phyloP scores from a whole-genome alignment of 768 basidiomycete species.

The Suillus americanus region DNA sequence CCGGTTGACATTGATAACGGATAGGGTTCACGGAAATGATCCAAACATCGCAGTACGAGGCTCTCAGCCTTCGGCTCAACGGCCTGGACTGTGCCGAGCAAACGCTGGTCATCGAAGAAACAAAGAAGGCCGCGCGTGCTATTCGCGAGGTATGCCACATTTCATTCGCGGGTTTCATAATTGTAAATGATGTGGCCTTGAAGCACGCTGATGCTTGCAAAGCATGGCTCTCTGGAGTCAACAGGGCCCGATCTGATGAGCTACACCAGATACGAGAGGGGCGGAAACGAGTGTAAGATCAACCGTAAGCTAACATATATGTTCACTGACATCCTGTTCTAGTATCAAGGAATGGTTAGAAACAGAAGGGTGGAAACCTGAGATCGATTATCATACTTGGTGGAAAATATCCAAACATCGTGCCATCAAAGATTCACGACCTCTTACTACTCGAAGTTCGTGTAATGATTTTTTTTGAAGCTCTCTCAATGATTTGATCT shows the following conservation, averaged over 20 bases:
- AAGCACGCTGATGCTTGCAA: slow-evolving; percentile 28
- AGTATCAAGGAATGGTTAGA: slow-evolving; percentile 23
- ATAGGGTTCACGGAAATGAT: slow-evolving; percentile 7
- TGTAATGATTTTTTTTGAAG: not conserved
- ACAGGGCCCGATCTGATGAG: slow-evolving; percentile 17
- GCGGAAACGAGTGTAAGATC: slow-evolving; percentile 27
- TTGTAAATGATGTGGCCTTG: not conserved
- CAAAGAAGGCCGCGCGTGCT: not conserved
- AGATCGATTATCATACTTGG: slow-evolving; percentile 31
- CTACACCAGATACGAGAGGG: slow-evolving; percentile 24
- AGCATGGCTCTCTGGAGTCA: slow-evolving; percentile 23
- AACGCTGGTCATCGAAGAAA: not conserved
- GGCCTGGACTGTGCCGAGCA: not conserved
- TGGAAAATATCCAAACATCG: slow-evolving; percentile 30
- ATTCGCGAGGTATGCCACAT: not conserved
- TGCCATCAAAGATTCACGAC: slow-evolving; percentile 25
- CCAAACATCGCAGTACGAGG: not conserved
- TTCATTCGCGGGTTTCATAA: not conserved
- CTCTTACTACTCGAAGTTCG: slow-evolving; percentile 22
- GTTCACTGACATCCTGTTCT: slow-evolving; percentile 6
- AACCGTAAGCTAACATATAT: not conserved
- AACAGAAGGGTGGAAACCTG: slow-evolving; percentile 22
- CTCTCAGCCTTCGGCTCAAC: slow-evolving; percentile 1
- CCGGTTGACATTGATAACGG: slow-evolving; percentile 1
- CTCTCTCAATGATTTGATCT: slow-evolving; percentile 9